Conservation (phyloP, 108 stramenopile species). For the Chaetoceros tenuissimus region DNA sequence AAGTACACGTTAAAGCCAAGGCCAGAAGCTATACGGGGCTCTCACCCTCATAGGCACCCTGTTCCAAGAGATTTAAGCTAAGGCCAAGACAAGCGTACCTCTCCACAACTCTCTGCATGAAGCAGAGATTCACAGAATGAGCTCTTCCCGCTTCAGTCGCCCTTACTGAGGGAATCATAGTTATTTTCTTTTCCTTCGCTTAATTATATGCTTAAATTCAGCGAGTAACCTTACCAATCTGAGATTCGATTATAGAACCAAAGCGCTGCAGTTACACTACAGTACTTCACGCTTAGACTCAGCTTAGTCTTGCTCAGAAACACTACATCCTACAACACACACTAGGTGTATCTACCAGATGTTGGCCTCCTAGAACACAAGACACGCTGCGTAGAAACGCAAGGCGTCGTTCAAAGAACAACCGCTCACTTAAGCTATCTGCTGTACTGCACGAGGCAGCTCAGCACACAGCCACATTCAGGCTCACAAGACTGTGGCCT, state of each 20-base stretch:
- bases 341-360: no score
- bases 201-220: slow-evolving; percentile 98
- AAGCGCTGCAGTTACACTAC: no score
- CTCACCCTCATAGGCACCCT: slow-evolving; percentile 88
- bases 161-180: slow-evolving; percentile 93
- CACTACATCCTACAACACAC: no score
- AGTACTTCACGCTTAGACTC: no score
- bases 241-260: slow-evolving; percentile 51
- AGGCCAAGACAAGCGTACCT: slow-evolving; percentile 49
- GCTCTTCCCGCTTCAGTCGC: slow-evolving; percentile 94
- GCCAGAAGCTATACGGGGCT: slow-evolving; percentile 90
- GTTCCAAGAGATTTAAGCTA: slow-evolving; percentile 87
- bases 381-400: no score
- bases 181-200: slow-evolving; percentile 97
- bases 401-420: no score
- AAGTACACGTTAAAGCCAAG: slow-evolving; percentile 52
- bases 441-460: no score
- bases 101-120: slow-evolving; percentile 82
- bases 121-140: slow-evolving; percentile 73
- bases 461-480: slow-evolving; percentile 29
- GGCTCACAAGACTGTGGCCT: slow-evolving; percentile 43
- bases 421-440: no score
- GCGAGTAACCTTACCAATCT: slow-evolving; percentile 87
- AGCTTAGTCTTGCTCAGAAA: no score
- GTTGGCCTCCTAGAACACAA: no score